Percentiles rank a stretch among this genome's conserved stretches.
Evolutionary conservation across 2,329 filamentous ascomycete genomes (phyloP).

Genomic region (Sordariomycetes sp.): DNA sequence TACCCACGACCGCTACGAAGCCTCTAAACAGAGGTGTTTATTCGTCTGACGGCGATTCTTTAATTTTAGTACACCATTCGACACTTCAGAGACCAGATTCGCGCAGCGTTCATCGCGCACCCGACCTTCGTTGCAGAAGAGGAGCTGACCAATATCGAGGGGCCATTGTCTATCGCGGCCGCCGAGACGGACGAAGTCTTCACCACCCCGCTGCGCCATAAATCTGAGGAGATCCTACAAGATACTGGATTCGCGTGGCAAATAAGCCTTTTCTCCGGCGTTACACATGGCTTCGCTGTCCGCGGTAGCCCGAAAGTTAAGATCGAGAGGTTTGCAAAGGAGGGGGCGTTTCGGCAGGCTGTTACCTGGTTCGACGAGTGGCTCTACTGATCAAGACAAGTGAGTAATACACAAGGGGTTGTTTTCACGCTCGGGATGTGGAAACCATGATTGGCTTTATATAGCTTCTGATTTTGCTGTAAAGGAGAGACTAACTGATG

Average conservation of each 20-base stretch:
- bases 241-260: conserved; percentile 55
- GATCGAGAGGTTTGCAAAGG: conserved; percentile 58
- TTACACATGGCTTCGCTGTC: conserved; percentile 66
- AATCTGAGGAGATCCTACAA: conserved; percentile 50
- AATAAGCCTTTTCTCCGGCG: conserved; percentile 63
- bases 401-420: too few relatives aligned
- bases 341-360: conserved; percentile 71
- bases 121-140: conserved; percentile 62
- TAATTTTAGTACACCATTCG: conserved; percentile 53
- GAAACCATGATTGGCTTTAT: too few relatives aligned
- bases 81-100: conserved; percentile 51
- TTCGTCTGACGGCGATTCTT: background rate
- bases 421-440: too few relatives aligned
- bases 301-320: conserved; percentile 51
- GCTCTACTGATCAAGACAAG: conserved; percentile 6
- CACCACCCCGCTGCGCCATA: conserved; percentile 50
- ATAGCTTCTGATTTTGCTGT: too few relatives aligned
- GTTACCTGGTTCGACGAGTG: conserved; percentile 60
- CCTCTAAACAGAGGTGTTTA: too few relatives aligned
- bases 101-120: conserved; percentile 65
- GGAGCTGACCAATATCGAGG: conserved; percentile 54
- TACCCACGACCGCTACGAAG: background rate
- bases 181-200: conserved; percentile 56
- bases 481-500: too few relatives aligned
- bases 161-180: conserved; percentile 57